phyloP scores from a whole-genome alignment of 345 rosid genomes.

The Lepidium aucheri region DNA sequence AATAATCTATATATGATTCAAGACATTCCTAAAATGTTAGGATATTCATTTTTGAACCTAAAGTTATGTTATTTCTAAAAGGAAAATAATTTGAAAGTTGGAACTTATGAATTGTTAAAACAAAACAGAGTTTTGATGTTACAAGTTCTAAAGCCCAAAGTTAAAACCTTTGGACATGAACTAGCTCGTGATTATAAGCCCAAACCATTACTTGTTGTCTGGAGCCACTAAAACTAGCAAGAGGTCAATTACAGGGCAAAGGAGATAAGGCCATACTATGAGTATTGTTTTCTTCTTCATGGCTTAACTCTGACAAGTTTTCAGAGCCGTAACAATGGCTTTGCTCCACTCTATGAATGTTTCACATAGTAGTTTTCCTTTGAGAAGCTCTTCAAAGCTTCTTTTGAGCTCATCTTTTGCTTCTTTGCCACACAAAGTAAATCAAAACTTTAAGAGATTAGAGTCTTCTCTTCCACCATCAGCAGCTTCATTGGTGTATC shows the following conservation, averaged over 20 bases:
- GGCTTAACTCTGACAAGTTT: background rate
- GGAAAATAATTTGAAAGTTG: background rate
- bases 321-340: slow-evolving; percentile 16
- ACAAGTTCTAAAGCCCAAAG: slow-evolving; percentile 13
- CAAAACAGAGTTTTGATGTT: background rate
- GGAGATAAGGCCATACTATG: slow-evolving; percentile 20
- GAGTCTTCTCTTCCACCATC: background rate
- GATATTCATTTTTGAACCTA: background rate
- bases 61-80: background rate
- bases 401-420: background rate
- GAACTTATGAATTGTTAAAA: background rate
- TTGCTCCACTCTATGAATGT: background rate
- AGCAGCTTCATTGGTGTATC: slow-evolving; percentile 35
- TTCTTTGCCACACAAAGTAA: slow-evolving; percentile 7
- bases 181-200: slow-evolving; percentile 1
- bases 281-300: background rate
- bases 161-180: background rate
- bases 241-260: background rate
- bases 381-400: slow-evolving; percentile 5
- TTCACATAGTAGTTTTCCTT: background rate
- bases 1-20: too few relatives aligned
- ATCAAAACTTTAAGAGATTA: background rate
- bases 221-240: background rate
- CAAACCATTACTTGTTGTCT: background rate
- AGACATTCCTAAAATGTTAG: too few relatives aligned